These are phyloP conservation scores for Clonostachys sp. DNA, from an alignment of 2,329 filamentous ascomycete species.

Conservation along the genomic window DNA sequence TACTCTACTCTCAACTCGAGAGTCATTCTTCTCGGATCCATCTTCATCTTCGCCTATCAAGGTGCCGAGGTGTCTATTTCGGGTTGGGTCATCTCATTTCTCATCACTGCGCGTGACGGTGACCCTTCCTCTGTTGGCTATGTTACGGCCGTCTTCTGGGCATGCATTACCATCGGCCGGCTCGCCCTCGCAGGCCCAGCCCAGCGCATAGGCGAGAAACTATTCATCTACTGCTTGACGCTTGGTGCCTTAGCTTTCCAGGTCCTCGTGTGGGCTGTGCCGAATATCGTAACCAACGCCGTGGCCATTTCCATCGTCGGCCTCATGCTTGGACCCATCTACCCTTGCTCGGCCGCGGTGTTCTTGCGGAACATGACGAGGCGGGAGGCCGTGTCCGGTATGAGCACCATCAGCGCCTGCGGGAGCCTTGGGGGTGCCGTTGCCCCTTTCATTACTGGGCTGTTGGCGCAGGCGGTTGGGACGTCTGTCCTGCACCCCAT, in stretches of 20 bases:
- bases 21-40: conserved; percentile 66
- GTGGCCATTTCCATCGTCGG: conserved; percentile 68
- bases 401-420: conserved; percentile 66
- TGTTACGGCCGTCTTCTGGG: conserved; percentile 70
- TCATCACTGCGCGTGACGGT: conserved; percentile 68
- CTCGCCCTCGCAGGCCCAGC: conserved; percentile 66
- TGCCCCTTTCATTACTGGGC: conserved; percentile 61
- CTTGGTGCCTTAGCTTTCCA: conserved; percentile 62
- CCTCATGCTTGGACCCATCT: conserved; percentile 72
- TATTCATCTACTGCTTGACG: conserved; percentile 60
- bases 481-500: conserved; percentile 65
- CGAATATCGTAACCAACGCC: conserved; percentile 67
- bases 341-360: conserved; percentile 65
- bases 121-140: conserved; percentile 71
- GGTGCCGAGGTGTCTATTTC: conserved; percentile 80
- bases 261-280: conserved; percentile 73
- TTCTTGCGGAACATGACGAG: conserved; percentile 57
- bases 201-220: conserved; percentile 64
- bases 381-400: conserved; percentile 55
- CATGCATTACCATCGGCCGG: conserved; percentile 70
- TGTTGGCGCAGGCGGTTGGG: conserved; percentile 56
- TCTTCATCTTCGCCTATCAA: conserved; percentile 85
- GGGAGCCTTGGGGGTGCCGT: conserved; percentile 65
- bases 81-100: conserved; percentile 83
- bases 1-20: conserved; percentile 42